These are phyloP conservation scores for Wickerhamomyces silvicola DNA, from an alignment of 805 yeast species.

Conservation along the genomic window DNA sequence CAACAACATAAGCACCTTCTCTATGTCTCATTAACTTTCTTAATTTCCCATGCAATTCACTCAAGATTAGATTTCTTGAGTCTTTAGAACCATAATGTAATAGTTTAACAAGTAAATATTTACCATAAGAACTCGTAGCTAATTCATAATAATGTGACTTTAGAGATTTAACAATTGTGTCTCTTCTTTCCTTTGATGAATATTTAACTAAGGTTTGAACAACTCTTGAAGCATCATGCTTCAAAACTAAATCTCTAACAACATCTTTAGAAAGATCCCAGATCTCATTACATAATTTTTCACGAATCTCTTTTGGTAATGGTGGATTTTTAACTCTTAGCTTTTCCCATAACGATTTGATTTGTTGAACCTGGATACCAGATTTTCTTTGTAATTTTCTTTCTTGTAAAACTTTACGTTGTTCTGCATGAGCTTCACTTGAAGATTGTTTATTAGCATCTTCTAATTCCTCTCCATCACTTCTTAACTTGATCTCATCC, in stretches of 20 bases:
- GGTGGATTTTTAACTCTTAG: conserved; percentile 81
- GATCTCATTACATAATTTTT: conserved; percentile 71
- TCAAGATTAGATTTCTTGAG: conserved; percentile 65
- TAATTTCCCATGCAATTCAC: conserved; percentile 85
- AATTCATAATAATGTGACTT: conserved; percentile 72
- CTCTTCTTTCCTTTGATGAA: conserved; percentile 74
- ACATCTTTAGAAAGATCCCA: conserved; percentile 79
- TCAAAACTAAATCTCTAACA: conserved; percentile 77
- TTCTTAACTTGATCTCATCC: conserved; percentile 22
- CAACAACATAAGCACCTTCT: conserved; percentile 97
- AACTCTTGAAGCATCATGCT: conserved; percentile 95
- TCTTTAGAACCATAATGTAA: conserved; percentile 88
- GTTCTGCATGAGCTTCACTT: conserved; percentile 74
- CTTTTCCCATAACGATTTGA: conserved; percentile 87
- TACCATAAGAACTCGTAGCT: conserved; percentile 92
- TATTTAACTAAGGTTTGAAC: conserved; percentile 91
- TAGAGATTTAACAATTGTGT: conserved; percentile 55
- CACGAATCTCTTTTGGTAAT: conserved; percentile 68
- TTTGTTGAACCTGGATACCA: conserved; percentile 79
- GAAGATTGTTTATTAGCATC: conserved; percentile 40
- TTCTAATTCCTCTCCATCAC: conserved; percentile 19
- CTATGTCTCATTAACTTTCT: conserved; percentile 92
- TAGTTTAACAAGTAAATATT: conserved; percentile 80
- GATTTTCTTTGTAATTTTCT: conserved; percentile 83
- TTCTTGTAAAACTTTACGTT: conserved; percentile 68